A percentile compares a stretch with the other conserved stretches of the same genome.
Evolutionary conservation across 352 stramenopile species (phyloP).

Genomic region (Phytophthora europaea): DNA sequence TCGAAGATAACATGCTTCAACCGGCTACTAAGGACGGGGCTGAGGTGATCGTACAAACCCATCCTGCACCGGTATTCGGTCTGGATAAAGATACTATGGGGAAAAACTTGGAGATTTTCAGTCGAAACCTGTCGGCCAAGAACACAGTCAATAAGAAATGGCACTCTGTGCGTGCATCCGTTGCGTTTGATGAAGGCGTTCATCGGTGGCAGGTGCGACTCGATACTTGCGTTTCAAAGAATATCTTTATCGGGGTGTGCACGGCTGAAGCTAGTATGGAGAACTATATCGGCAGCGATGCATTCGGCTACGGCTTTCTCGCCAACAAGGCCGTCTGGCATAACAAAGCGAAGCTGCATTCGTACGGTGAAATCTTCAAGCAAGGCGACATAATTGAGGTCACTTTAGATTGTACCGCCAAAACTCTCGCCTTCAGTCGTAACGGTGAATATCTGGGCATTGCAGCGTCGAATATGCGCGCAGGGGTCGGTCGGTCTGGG

Average conservation of each 20-base stretch:
- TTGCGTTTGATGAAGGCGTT: constrained; percentile 80
- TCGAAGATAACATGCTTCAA: neutral
- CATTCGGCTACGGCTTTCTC: constrained; percentile 90
- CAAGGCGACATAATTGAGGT: constrained; percentile 91
- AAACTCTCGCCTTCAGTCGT: constrained; percentile 85
- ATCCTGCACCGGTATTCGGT: constrained; percentile 71
- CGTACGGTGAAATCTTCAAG: constrained; percentile 94
- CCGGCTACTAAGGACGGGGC: neutral
- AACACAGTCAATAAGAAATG: constrained; percentile 93
- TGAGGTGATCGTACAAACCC: constrained; percentile 61
- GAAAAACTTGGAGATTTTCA: constrained; percentile 82
- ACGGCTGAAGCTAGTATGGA: constrained; percentile 76
- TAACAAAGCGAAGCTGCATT: constrained; percentile 91
- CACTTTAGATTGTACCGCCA: constrained; percentile 82
- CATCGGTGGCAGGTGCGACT: constrained; percentile 91
- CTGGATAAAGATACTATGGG: constrained; percentile 69
- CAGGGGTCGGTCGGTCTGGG: constrained; percentile 15
- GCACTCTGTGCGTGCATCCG: constrained; percentile 80
- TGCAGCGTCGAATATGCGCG: constrained; percentile 77
- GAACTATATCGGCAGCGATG: constrained; percentile 93
- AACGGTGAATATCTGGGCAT: constrained; percentile 91
- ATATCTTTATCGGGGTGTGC: constrained; percentile 93
- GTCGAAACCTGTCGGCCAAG: constrained; percentile 82
- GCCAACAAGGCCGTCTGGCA: constrained; percentile 94
- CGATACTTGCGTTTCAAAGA: constrained; percentile 92